Evolutionary conservation across 2,329 filamentous ascomycete genomes (phyloP).

Genomic region (Ascochyta clinopodiicola): DNA sequence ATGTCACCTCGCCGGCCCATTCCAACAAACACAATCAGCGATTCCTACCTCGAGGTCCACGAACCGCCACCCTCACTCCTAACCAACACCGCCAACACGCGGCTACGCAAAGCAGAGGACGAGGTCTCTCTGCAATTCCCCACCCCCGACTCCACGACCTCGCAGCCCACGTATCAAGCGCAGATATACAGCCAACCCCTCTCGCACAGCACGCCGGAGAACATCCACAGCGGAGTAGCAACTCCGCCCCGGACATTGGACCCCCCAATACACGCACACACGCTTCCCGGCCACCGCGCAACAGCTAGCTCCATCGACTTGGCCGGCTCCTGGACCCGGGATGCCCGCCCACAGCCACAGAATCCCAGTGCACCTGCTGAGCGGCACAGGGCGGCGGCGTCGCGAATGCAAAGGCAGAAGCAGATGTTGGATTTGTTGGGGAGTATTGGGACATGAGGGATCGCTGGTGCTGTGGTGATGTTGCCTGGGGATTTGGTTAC

Average conservation of each 20-base stretch:
- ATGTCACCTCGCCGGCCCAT: slow-evolving; percentile 9
- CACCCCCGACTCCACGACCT: neutral
- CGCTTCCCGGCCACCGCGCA: neutral
- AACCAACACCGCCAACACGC: neutral
- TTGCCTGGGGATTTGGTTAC: too few species aligned
- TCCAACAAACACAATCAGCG: slow-evolving; percentile 10
- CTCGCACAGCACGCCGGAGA: neutral
- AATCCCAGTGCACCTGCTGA: neutral
- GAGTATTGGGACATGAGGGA: slow-evolving; percentile 6
- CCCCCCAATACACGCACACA: neutral
- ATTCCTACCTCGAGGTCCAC: neutral
- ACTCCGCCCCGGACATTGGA: neutral
- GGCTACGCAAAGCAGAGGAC: neutral
- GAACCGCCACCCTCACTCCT: neutral
- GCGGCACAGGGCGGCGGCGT: neutral
- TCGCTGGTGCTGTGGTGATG: too few species aligned
- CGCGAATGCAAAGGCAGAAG: slow-evolving; percentile 26
- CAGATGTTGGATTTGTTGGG: slow-evolving; percentile 22
- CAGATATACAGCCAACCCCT: neutral
- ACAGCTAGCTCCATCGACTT: slow-evolving; percentile 1
- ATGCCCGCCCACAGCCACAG: neutral
- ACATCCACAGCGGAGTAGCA: neutral
- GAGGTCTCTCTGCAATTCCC: neutral
- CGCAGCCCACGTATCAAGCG: neutral
- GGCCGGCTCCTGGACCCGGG: neutral